Base-by-base conservation (phyloP, 1,284 basidiomycete species). In the Quambalaria eucalypti region DNA sequence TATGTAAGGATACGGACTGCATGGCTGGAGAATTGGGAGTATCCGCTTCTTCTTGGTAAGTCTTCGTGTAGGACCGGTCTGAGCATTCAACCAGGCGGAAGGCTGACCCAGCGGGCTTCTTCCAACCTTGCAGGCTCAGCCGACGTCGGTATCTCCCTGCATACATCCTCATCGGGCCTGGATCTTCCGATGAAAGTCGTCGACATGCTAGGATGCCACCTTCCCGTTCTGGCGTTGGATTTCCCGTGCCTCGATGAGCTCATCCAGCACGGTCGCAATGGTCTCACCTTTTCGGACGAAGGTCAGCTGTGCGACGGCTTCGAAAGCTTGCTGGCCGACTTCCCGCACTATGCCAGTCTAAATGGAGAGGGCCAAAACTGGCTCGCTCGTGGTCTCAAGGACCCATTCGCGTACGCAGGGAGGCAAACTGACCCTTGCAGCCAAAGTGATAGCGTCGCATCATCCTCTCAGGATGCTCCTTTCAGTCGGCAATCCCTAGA, bases 151-250 rank as follows among this genome's bases (percentile, higher is more conserved):
- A 82, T 98, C 48, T 90, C 85, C 55, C 79, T 99, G 54, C 95
- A 99, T 76, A 83, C 85, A 16, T 90, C 88, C 73, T 91, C 88
- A 0, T 93, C 89, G 0, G 87, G 84, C 0, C 78, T 93, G 46
- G 95, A 99, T 76, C 79, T 99, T 51, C 95, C 95, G 1, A 99
- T 99, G 95, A 99, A 99, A 77, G 86, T 99, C 8, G 92, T 99
- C 2, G 95, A 99, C 76, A 97, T 98, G 95, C 95, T 98, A 77
- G 95, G 95, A 0, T 97, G 91, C 65, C 86, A 85, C 1, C 79
- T 96, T 51, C 92, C 92, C 0, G 95, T 97, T 3, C 87, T 92
- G 61, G 92, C 95, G 0, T 80, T 91, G 7, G 81, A 85, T 42
- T 99, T 96, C 73, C 79, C 81, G 36, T 95, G 92, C 74, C 79